Conservation (phyloP, 257 asterid species). For the Solanum chiquidenum region DNA sequence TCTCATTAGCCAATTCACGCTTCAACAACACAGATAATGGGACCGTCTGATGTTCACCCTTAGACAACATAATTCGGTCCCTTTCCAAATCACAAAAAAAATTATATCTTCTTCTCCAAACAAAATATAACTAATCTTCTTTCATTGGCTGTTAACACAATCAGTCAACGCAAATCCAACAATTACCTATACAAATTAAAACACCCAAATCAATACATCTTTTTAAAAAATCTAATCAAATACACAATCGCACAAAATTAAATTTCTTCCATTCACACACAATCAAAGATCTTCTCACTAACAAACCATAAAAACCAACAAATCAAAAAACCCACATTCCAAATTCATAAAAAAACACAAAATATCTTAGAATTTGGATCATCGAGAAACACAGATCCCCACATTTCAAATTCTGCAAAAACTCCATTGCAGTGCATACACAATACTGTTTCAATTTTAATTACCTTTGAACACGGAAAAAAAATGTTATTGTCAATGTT, state of each 20-base stretch:
- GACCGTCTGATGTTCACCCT: constrained; percentile 80
- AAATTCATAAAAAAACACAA: neutral
- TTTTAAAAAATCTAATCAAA: neutral
- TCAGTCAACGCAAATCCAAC: constrained; percentile 35
- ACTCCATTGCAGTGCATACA: constrained; percentile 18
- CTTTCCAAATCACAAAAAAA: constrained; percentile 4
- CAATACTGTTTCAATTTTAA: neutral
- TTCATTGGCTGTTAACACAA: constrained; percentile 19
- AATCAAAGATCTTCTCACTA: neutral
- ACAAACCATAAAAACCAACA: neutral
- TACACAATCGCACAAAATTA: neutral
- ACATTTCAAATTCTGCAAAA: constrained; percentile 19
- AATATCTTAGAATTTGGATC: constrained; percentile 4
- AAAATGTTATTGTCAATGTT: neutral
- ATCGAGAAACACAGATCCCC: constrained; percentile 57
- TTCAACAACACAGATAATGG: constrained; percentile 88
- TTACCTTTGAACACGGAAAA: neutral
- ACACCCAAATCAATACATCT: neutral
- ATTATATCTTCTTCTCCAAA: constrained; percentile 7
- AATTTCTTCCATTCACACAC: neutral
- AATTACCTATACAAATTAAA: constrained; percentile 26
- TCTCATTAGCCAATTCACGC: constrained; percentile 90
- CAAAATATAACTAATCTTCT: constrained; percentile 14
- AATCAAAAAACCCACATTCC: neutral
- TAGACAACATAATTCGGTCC: constrained; percentile 59